These are phyloP conservation scores for Stereum hirsutum DNA, from an alignment of 1,284 basidiomycete species.

Conservation along the genomic window DNA sequence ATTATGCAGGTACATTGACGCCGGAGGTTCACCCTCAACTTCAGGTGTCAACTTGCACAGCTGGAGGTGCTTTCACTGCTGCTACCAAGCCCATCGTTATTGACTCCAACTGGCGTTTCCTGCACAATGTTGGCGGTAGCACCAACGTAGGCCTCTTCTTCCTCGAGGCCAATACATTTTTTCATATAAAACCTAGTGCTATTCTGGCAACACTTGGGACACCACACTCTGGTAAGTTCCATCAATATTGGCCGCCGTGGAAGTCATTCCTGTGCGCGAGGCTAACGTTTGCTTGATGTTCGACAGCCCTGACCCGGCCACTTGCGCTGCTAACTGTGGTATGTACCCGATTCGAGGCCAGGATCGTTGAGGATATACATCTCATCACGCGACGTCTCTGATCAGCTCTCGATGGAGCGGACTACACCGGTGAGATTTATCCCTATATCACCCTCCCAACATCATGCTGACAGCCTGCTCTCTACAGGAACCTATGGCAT, in stretches of 20 bases:
- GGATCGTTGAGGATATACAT: too few species aligned
- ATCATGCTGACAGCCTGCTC: too few species aligned
- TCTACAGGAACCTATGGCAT: slow-evolving; percentile 31
- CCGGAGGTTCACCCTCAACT: slow-evolving; percentile 33
- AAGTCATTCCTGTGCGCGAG: too few species aligned
- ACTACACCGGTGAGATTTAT: too few species aligned
- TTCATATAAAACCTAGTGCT: too few species aligned
- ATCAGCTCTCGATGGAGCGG: slow-evolving; percentile 28
- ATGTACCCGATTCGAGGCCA: too few species aligned
- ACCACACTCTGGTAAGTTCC: slow-evolving; percentile 32
- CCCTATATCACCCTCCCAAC: too few species aligned
- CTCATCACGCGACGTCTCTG: too few species aligned
- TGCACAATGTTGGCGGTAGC: slow-evolving; percentile 29
- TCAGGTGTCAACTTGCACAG: slow-evolving; percentile 28
- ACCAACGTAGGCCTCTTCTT: too few species aligned
- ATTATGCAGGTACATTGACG: slow-evolving; percentile 27
- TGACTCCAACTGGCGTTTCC: slow-evolving; percentile 48
- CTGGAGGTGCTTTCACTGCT: slow-evolving; percentile 22
- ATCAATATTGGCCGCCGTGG: too few species aligned
- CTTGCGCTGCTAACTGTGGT: slow-evolving; percentile 29
- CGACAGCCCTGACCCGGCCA: slow-evolving; percentile 34
- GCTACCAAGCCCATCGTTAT: slow-evolving; percentile 27
- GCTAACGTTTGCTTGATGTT: too few species aligned
- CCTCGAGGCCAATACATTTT: too few species aligned
- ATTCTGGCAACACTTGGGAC: slow-evolving; percentile 46